Conservation (phyloP, 352 stramenopile genomes). For the Pythium guiyangense region DNA sequence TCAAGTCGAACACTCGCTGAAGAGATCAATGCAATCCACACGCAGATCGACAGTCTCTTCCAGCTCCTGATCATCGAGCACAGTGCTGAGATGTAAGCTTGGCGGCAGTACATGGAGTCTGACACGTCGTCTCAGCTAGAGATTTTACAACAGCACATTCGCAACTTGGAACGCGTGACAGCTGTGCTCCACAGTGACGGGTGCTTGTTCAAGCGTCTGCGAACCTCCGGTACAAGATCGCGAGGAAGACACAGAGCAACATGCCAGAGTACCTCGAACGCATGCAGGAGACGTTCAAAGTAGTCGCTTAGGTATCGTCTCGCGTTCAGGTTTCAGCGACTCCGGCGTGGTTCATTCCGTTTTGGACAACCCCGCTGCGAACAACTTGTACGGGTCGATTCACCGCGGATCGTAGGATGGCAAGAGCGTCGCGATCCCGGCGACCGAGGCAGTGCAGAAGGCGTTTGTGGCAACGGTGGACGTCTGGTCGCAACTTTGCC, state of each 20-base stretch:
- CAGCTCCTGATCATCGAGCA: conserved; percentile 18
- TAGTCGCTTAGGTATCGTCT: conserved; percentile 7
- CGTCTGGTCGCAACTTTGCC: conserved; percentile 22
- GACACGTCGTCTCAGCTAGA: conserved; percentile 9
- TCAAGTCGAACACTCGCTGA: conserved; percentile 8
- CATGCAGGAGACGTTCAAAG: conserved; percentile 14
- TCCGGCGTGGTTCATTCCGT: conserved; percentile 19
- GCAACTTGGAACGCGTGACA: conserved; percentile 7
- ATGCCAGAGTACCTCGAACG: conserved; percentile 4
- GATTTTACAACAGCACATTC: conserved; percentile 11
- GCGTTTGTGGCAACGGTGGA: conserved; percentile 22
- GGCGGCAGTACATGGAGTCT: conserved; percentile 11
- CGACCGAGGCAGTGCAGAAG: neutral
- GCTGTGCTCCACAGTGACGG: conserved; percentile 5
- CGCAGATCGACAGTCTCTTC: conserved; percentile 16
- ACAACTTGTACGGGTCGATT: conserved; percentile 9
- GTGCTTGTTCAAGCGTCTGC: conserved; percentile 16
- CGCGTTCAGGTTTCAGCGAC: conserved; percentile 8
- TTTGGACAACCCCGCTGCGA: conserved; percentile 6
- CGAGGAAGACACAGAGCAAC: conserved; percentile 9
- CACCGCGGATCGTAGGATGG: conserved; percentile 18
- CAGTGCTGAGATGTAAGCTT: conserved; percentile 16
- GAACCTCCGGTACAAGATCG: conserved; percentile 19
- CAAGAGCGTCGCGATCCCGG: conserved; percentile 29
- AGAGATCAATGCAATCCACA: conserved; percentile 15